Evolutionary conservation across 176 grass and related monocot genomes (phyloP).

Genomic region (Triticum monococcum): DNA sequence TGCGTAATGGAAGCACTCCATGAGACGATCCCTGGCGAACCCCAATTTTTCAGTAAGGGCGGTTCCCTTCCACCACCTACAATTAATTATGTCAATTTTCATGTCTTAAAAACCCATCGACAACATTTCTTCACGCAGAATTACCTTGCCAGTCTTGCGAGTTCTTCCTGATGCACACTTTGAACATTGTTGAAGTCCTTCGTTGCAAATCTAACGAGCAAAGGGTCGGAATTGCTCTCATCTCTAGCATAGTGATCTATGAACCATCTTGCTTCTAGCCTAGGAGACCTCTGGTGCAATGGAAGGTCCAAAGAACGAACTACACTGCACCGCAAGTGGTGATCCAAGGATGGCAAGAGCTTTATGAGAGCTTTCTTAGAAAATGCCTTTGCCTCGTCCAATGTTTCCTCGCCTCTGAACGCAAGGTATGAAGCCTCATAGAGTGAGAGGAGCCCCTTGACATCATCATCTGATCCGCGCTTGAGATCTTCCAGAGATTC

Average conservation of each 20-base stretch:
- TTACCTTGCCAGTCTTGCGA: slow-evolving; percentile 33
- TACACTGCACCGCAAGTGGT: neutral
- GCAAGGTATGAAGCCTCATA: slow-evolving; percentile 41
- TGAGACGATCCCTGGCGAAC: too few relatives aligned
- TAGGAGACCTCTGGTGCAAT: neutral
- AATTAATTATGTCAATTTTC: too few relatives aligned
- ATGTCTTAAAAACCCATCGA: too few relatives aligned
- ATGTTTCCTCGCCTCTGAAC: slow-evolving; percentile 2
- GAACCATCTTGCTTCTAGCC: too few relatives aligned
- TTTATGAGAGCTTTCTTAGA: neutral
- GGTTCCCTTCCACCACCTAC: slow-evolving; percentile 46
- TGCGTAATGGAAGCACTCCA: too few relatives aligned
- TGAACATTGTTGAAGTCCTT: slow-evolving; percentile 39
- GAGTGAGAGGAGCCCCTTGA: slow-evolving; percentile 27
- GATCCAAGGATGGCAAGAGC: neutral
- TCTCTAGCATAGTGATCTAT: slow-evolving; percentile 31
- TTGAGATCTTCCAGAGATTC: too few relatives aligned
- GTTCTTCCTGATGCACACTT: slow-evolving; percentile 29
- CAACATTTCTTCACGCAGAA: neutral
- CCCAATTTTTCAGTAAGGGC: too few relatives aligned
- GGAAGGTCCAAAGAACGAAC: slow-evolving; percentile 29
- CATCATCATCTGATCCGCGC: neutral
- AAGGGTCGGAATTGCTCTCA: neutral
- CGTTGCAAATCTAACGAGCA: slow-evolving; percentile 33
- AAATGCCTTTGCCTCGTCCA: slow-evolving; percentile 30